phyloP scores from a whole-genome alignment of 1,139 yeast genomes.

The Taphrina flavorubra region DNA sequence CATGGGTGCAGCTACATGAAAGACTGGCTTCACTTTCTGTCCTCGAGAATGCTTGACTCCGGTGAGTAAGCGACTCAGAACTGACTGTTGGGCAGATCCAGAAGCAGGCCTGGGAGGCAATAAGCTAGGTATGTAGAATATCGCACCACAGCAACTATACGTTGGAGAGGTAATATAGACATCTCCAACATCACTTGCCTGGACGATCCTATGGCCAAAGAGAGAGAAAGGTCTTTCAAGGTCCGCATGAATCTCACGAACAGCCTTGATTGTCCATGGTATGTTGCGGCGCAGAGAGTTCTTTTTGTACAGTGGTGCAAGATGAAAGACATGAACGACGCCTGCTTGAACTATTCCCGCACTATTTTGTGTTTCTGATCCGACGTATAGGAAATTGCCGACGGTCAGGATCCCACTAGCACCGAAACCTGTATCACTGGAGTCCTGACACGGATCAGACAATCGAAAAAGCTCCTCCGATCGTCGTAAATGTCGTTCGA shows the following conservation, averaged over 20 bases:
- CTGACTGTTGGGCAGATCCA: not conserved
- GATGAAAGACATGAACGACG: conserved; percentile 21
- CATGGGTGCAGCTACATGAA: conserved; percentile 12
- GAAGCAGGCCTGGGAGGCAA: not conserved
- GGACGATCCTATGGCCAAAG: conserved; percentile 11
- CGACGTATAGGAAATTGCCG: conserved; percentile 25
- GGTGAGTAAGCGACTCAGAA: not conserved
- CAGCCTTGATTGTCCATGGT: conserved; percentile 29
- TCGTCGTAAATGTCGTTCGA: not conserved
- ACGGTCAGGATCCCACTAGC: conserved; percentile 10
- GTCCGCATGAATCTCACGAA: conserved; percentile 15
- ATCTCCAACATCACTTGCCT: conserved; percentile 8
- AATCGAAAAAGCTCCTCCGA: conserved; percentile 12
- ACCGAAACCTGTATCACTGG: conserved; percentile 33
- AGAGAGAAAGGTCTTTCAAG: conserved; percentile 8
- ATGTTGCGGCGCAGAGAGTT: conserved; percentile 4
- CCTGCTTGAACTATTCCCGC: conserved; percentile 17
- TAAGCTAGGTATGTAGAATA: conserved; percentile 14
- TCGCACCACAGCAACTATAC: conserved; percentile 24
- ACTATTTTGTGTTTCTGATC: conserved; percentile 4
- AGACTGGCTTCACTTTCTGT: not conserved
- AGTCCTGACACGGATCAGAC: conserved; percentile 18
- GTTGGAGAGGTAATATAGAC: conserved; percentile 24
- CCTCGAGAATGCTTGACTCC: not conserved
- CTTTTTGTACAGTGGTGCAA: conserved; percentile 18